These are phyloP conservation scores for Naegleria lovaniensis DNA, from an alignment of 208 protist species.

Conservation along the genomic window DNA sequence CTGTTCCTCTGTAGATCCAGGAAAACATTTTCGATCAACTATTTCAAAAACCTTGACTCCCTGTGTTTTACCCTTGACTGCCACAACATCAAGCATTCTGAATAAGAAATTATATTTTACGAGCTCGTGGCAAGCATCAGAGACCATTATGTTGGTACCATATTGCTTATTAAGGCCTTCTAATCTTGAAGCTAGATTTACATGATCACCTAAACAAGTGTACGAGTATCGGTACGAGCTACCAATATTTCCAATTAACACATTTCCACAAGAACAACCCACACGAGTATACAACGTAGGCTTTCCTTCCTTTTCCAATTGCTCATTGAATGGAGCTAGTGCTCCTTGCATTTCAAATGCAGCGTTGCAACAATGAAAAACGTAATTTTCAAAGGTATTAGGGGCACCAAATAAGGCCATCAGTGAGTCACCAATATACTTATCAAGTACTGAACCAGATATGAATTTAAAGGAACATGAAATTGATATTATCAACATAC, in stretches of 20 bases:
- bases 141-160: conserved; percentile 18
- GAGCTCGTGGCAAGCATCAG: background rate
- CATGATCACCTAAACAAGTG: conserved; percentile 1
- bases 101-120: background rate
- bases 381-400: background rate
- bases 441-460: background rate
- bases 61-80: background rate
- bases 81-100: background rate
- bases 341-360: background rate
- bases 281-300: background rate
- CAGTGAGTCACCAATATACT: background rate
- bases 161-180: conserved; percentile 17
- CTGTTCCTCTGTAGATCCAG: no score
- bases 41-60: background rate
- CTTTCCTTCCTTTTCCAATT: background rate
- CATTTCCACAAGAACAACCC: background rate
- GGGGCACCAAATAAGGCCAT: background rate
- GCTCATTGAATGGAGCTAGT: background rate
- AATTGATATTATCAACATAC: background rate
- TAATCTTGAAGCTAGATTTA: conserved; percentile 7
- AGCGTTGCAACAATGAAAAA: background rate
- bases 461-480: background rate
- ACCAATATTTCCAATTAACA: conserved; percentile 1
- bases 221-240: background rate
- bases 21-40: background rate